A percentile compares a stretch with the other conserved stretches of the same genome.
These are phyloP conservation scores for Botrytis galanthina DNA, from an alignment of 2,329 filamentous ascomycete species.

Conservation along the genomic window DNA sequence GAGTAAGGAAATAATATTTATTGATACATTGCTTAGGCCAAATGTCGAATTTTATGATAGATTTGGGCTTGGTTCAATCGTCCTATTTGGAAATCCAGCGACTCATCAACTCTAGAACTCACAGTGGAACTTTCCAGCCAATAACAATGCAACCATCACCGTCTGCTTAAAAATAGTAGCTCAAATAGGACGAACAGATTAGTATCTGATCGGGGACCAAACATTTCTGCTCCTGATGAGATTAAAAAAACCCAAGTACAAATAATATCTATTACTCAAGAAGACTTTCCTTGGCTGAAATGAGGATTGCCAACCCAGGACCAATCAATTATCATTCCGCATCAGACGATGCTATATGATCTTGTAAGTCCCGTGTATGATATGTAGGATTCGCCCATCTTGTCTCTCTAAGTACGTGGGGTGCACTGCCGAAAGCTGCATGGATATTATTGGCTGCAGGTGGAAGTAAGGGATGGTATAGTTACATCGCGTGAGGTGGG, in stretches of 20 bases:
- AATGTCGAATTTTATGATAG: fast-evolving
- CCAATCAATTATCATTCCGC: too few relatives aligned
- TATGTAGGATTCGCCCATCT: not conserved
- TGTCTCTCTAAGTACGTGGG: not conserved
- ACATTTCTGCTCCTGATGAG: not conserved
- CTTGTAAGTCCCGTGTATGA: not conserved
- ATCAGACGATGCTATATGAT: not conserved
- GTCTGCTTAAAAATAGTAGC: too few relatives aligned
- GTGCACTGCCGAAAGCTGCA: not conserved
- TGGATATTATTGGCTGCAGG: not conserved
- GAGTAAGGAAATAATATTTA: not conserved
- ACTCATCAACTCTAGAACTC: not conserved
- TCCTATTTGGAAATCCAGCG: not conserved
- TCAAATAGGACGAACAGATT: too few relatives aligned
- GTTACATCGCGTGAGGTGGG: not conserved
- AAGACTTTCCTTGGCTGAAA: not conserved
- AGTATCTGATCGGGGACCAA: too few relatives aligned
- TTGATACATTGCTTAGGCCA: not conserved
- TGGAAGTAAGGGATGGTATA: not conserved
- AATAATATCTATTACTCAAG: not conserved
- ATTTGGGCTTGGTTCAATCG: not conserved
- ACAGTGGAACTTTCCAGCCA: not conserved
- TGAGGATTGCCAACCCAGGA: not conserved
- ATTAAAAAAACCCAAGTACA: not conserved
- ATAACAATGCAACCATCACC: not conserved